Evolutionary conservation across 2,329 filamentous ascomycete species (phyloP), one percentile per base, ranked within the genome.

Genomic region (Cyphellophora europaea): DNA sequence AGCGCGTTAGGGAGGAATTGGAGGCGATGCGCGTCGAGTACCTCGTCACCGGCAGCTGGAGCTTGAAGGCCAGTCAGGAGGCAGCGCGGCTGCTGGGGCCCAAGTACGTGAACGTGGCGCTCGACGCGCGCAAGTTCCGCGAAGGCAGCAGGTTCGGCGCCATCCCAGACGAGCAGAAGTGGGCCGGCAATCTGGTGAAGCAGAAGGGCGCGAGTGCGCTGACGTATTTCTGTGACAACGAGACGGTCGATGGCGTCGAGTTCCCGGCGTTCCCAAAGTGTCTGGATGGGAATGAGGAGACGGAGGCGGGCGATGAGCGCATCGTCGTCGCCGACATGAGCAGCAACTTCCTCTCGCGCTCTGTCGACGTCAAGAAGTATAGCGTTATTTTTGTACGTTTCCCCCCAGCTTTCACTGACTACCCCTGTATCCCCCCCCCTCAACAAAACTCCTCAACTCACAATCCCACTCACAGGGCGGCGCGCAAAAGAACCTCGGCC

Each of bases 401-500:
- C 18, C 12, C 30, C 5, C 11, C 25, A 11, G 11, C 11, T n/a
- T 13, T 46, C 31, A 32, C 8, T 25, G 15, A 23, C 28, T 2
- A 5, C 16, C 27, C 27, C 27, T 11, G 5, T 19, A n/a, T 5
- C 5, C 11, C 11, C 27, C 11, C 3, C 27, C 11, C 11, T 29
- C 11, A 12, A 14, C 11, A 12, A 6, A 10, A 3, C 19, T 17
- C 14, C 15, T 11, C 19, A 18, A 19, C 30, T 17, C 17, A 32
- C 3, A 12, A 10, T n/a, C 3, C 11, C 11, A 6, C 10, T 14
- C 27, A 13, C n/a, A 67, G 64, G 63, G 72, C 43, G 87, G 88
- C 30, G 87, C 88, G 0, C 89, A 95, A 57, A 95, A 96, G 74
- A 95, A 96, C 61, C 71, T 95, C 8, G 89, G 88, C 17, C 76